Percentiles rank a stretch among this genome's conserved stretches.
These are phyloP conservation scores for Trichoderma asperelloides DNA, from an alignment of 495 filamentous ascomycete species.

Conservation along the genomic window DNA sequence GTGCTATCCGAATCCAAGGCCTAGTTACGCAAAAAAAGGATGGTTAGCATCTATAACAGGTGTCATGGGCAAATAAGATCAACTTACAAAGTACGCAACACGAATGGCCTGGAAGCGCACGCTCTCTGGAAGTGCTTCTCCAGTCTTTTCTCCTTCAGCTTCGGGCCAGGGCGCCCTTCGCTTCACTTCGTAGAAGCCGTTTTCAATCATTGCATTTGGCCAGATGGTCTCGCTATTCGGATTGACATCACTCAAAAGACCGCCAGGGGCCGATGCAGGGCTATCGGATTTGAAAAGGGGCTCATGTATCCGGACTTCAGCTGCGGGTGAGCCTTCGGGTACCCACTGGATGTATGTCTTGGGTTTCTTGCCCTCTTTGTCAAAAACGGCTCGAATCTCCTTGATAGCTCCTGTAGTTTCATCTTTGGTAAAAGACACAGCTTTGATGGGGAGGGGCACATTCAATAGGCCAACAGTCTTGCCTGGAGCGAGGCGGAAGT, in stretches of 20 bases:
- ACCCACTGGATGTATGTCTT: slow-evolving; percentile 95
- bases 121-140: slow-evolving; percentile 54
- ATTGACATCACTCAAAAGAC: slow-evolving; percentile 78
- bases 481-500: slow-evolving; percentile 87
- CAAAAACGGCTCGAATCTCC: slow-evolving; percentile 57
- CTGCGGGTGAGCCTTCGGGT: slow-evolving; percentile 51
- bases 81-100: slow-evolving; percentile 67
- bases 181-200: slow-evolving; percentile 71
- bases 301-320: slow-evolving; percentile 75
- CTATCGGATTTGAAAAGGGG: slow-evolving; percentile 79
- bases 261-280: slow-evolving; percentile 60
- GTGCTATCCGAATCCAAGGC: slow-evolving; percentile 73
- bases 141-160: slow-evolving; percentile 54
- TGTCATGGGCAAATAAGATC: not conserved
- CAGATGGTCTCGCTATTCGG: slow-evolving; percentile 74
- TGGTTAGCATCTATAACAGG: not conserved
- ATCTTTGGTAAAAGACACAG: slow-evolving; percentile 67
- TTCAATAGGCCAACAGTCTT: slow-evolving; percentile 85
- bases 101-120: slow-evolving; percentile 91
- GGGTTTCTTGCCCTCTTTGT: slow-evolving; percentile 66
- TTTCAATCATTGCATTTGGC: slow-evolving; percentile 71
- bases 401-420: slow-evolving; percentile 57
- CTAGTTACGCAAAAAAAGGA: slow-evolving; percentile 10
- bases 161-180: slow-evolving; percentile 75
- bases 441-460: slow-evolving; percentile 73